Base-by-base conservation (phyloP, 2,329 filamentous ascomycete species). In the Plectosphaerella sp. region DNA sequence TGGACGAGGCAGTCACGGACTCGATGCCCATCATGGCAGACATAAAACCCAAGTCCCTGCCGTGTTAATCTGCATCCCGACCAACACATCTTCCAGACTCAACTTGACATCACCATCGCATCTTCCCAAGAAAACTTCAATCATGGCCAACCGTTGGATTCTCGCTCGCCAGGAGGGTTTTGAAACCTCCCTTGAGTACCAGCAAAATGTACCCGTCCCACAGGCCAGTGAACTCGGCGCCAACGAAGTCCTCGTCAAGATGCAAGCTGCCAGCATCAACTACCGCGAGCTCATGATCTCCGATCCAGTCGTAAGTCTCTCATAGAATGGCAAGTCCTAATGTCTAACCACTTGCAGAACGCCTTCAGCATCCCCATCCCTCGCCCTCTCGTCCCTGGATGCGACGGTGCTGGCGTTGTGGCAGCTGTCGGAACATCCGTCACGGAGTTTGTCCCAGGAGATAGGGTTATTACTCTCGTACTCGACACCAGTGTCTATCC, bases 161-260 rank as follows among this genome's bases (percentile, higher is more conserved):
- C 52, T 68, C 7, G 64, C 58, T 15, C 52, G 61, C 52, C 67
- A 71, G 49, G 56, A 65, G 16, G 68, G 67, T 49, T 70, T 67
- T 20, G 64, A 69, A 9, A 57, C 52, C 2, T 69, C 67, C 1
- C 41, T 43, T 11, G 41, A 43, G 18, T 20, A 18, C 41, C 12
- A 43, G 16, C 18, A n/a, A 6, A 43, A 12, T 16, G n/a, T 18
- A 2, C 41, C 41, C 12, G 22, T 43, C 62, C 70, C 12, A 56
- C 3, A 9, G 7, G 3, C 37, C 41, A 43, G n/a, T 5, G 47
- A 51, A 15, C 39, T 51, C n/a, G 49, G 42, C 3, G 42, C 49
- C 14, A 9, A 46, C 14, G 33, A 51, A 14, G 49, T 51, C 12
- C 16, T 51, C 14, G 49, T 51, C 5, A 16, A 47, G 42, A 12